These are phyloP conservation scores for Picea glauca DNA, from an alignment of 75 land plant genomes.

Conservation along the genomic window DNA sequence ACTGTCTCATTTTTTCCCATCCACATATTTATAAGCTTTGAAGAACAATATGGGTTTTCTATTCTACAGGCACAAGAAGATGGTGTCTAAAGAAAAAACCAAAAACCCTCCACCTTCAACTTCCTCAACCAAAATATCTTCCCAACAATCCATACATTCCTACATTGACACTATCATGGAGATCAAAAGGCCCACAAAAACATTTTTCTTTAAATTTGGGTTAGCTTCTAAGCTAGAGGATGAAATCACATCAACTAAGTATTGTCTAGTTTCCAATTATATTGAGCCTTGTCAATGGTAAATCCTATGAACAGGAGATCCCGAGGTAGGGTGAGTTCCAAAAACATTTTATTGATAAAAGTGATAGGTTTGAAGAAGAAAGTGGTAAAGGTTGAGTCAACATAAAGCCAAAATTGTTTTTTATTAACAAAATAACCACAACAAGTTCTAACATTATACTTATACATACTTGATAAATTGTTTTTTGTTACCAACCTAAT, in stretches of 20 bases:
- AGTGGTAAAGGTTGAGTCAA: too few species aligned
- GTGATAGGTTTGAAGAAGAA: too few species aligned
- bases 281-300: slow-evolving; percentile 86
- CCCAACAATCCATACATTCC: background rate
- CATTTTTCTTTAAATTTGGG: slow-evolving; percentile 83
- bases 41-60: slow-evolving; percentile 9
- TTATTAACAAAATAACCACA: too few species aligned
- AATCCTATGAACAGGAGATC: slow-evolving; percentile 40
- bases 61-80: background rate
- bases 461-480: too few species aligned
- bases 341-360: too few species aligned
- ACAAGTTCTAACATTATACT: too few species aligned
- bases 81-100: background rate
- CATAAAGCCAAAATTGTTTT: too few species aligned
- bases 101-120: background rate
- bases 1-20: too few species aligned
- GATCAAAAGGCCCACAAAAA: slow-evolving; percentile 37
- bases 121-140: background rate
- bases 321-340: slow-evolving; percentile 14
- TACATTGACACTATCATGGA: slow-evolving; percentile 25
- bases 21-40: too few species aligned
- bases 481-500: too few species aligned
- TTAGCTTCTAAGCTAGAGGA: slow-evolving; percentile 38
- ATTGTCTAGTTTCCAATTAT: slow-evolving; percentile 78
- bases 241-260: slow-evolving; percentile 65